A percentile compares a stretch with the other conserved stretches of the same genome.
These are phyloP conservation scores for Cladophialophora yegresii DNA, from an alignment of 2,329 filamentous ascomycete genomes.

Conservation along the genomic window DNA sequence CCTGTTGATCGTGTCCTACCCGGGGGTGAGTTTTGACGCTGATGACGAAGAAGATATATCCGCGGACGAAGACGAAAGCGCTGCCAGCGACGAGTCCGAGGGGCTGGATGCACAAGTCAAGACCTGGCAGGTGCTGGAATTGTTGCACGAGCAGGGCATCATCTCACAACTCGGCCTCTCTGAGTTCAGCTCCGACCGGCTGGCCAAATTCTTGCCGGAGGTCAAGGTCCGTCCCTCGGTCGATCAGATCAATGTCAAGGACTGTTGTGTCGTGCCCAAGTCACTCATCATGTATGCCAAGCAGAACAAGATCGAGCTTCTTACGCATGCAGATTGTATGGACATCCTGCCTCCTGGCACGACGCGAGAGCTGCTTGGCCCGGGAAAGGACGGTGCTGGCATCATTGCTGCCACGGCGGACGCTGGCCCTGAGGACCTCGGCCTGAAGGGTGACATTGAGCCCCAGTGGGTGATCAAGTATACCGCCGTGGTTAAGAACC, in stretches of 20 bases:
- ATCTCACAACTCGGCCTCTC: constrained; percentile 79
- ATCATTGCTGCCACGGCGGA: constrained; percentile 66
- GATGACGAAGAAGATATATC: constrained; percentile 73
- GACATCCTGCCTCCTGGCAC: constrained; percentile 87
- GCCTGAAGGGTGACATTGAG: constrained; percentile 73
- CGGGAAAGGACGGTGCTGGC: constrained; percentile 69
- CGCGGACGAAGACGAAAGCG: constrained; percentile 56
- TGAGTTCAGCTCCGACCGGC: constrained; percentile 84
- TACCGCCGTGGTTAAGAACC: constrained; percentile 88
- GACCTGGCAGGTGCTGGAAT: constrained; percentile 69
- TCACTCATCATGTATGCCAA: constrained; percentile 83
- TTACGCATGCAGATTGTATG: constrained; percentile 92
- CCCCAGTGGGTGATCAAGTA: constrained; percentile 98
- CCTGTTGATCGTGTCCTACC: constrained; percentile 88
- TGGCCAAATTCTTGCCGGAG: constrained; percentile 72
- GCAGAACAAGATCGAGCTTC: constrained; percentile 75
- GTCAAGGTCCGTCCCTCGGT: constrained; percentile 75
- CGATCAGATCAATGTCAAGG: constrained; percentile 92
- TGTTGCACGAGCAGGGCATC: constrained; percentile 67
- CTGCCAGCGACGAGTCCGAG: constrained; percentile 48
- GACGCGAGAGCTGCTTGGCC: constrained; percentile 77
- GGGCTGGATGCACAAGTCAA: constrained; percentile 66
- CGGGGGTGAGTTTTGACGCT: constrained; percentile 88
- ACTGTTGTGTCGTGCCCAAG: constrained; percentile 94
- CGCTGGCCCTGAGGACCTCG: constrained; percentile 48